Base-by-base conservation (phyloP, 345 rosid species). In the Capsella bursapastoris region DNA sequence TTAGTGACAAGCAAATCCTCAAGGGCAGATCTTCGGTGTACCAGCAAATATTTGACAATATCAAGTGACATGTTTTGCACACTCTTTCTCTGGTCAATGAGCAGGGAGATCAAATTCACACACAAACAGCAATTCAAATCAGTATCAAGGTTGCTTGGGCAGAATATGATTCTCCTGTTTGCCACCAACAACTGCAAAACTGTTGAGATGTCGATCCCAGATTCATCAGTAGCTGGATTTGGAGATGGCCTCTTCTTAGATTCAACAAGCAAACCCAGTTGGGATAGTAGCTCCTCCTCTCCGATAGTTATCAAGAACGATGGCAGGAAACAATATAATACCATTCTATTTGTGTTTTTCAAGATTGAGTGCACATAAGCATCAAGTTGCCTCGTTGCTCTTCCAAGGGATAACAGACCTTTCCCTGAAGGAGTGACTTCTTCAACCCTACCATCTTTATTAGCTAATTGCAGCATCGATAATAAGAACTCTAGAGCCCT, bases 381-480 rank as follows among this genome's bases (percentile, higher is more conserved):
- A 82, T 92, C 99, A 74, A 92, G 93, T 71, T 88, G 97, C 80
- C 82, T 83, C 82, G 79, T 87, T 80, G 94, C 88, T 84, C 97
- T 87, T 66, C 86, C 84, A 76, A 92, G 89, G 44, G 97, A 90
- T 66, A 95, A 79, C 69, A 92, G 88, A 75, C 99, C 83, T 83
- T 90, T 96, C 80, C 99, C 98, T 3, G 87, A 77, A 40, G 96
- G 98, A 79, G 88, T 82, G 69, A 90, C 90, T 73, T 84, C 97
- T 84, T 96, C 99, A 83, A 96, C 89, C 57, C 87, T 86, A 44
- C 99, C 98, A 87, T 92, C 90, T 85, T 96, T 96, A 81, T 96
- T 96, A 57, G 97, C 98, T 81, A 96, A 82, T 68, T 92, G 98
- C 76, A 96, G 83, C 97, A 96, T 88, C 13, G 99, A 96, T 81